Evolutionary conservation across 257 asterid genomes (phyloP), one percentile per base, ranked within the genome.

Genomic region (Lycium barbarum): DNA sequence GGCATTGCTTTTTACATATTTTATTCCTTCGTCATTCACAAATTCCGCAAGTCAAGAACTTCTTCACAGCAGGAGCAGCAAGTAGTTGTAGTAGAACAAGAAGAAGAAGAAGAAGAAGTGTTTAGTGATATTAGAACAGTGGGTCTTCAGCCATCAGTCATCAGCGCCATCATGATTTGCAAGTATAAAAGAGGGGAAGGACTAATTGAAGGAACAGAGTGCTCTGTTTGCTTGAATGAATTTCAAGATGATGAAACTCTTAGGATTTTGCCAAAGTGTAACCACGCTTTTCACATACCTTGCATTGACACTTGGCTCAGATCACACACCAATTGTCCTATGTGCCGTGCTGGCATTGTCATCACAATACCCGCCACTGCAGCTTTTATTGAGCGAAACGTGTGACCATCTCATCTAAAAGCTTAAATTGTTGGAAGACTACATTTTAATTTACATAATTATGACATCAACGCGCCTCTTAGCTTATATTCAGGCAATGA

Each of bases 231-330:
- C 86, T 82, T 95, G 91, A 94, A 35, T 78, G 97, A 92, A 71
- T 95, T 95, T 83, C 86, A 88, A 72, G 95, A 95, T 9, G 93
- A 87, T 33, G 98, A 95, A 63, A 90, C 88, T 13, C 90, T 95
- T 1, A 71, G 97, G 38, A 66, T 93, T 70, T 83, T 95, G 88
- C 97, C 98, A 1, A 92, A 89, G 74, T 95, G 99, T 88, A 93
- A 84, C 55, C 99, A 95, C 86, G 98, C 98, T 38, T 95, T 94
- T 85, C 98, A 94, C 84, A 59, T 93, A 0, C 88, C 94, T 36
- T 95, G 99, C 83, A 92, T 95, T 43, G 99, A 94, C 81, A 91
- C 97, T 63, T 95, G 98, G 98, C 94, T 95, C 10, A 62, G 90
- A 15, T 92, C 97, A 0, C 98, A 95, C 87, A 92, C 97, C 6